Evolutionary conservation across 1,139 yeast genomes (phyloP), one percentile per base, ranked within the genome.

Genomic region (Spencermartinsiella ligniputridi): DNA sequence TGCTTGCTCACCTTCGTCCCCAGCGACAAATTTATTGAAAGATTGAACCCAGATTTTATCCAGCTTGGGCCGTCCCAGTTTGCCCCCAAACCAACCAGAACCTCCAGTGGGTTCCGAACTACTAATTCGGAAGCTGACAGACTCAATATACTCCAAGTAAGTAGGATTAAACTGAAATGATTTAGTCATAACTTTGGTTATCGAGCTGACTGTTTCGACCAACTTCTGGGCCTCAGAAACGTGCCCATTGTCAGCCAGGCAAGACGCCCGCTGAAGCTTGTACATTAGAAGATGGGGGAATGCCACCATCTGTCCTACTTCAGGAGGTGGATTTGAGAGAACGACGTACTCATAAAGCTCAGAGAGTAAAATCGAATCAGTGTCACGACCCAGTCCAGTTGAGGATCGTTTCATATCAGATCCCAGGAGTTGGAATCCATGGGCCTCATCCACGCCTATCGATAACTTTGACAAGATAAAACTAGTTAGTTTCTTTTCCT

Each of bases 1-100:
- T 17, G 36, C 38, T 13, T 46, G 46, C 6, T 53, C 58, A 18
- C 64, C 64, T 36, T 81, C 90, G 43, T 87, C 96, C 11, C 97
- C 98, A 2, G 96, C 87, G 51, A 92, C 92, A 61, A 90, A 87
- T 62, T 88, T 88, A 57, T 78, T 79, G 58, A 82, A 78, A n/a
- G 82, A 76, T 56, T 78, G 79, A 61, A 88, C 95, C 50, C 89
- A 70, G 48, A 89, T 82, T 58, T 79, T 83, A 56, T 89, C 95
- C 48, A 89, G 70, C 55, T 83, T 85, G 12, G 94, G 95, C 58
- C 81, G 81, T 32, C 84, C 73, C 33, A 84, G 73, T 69, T 76
- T 80, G 33, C 77, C 67, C 20, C 81, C 74, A 52, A 81, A 74
- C 87, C 88, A 81, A 1, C 82, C 71, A 41, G 71, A 18, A 72